Conservation (phyloP, 2,329 filamentous ascomycete species). For the Trichoderma oligosporum region DNA sequence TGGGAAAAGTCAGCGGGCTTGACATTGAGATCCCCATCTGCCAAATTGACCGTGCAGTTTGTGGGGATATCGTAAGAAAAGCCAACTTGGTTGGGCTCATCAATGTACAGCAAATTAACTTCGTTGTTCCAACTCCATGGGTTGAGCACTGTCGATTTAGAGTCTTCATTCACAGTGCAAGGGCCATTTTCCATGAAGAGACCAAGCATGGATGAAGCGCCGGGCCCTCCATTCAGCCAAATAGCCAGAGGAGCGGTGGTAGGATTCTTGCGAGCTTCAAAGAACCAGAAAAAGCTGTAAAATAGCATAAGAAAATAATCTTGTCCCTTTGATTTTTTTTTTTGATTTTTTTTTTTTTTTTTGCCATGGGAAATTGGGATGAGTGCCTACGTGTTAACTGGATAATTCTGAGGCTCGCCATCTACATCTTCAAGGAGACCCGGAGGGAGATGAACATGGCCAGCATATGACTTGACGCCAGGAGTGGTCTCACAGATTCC, state of each 20-base stretch:
- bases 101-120: conserved; percentile 53
- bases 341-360: rapidly evolving
- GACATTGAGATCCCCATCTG: conserved; percentile 50
- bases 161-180: conserved; percentile 46
- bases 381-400: conserved; percentile 44
- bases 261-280: conserved; percentile 42
- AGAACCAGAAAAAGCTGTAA: conserved; percentile 47
- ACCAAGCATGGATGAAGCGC: conserved; percentile 59
- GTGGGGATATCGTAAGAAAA: conserved; percentile 62
- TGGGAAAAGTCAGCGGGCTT: conserved; percentile 36
- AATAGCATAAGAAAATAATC: neutral
- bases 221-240: conserved; percentile 65
- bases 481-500: conserved; percentile 53
- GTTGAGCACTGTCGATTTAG: conserved; percentile 50
- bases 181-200: conserved; percentile 59
- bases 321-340: too few species aligned
- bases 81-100: conserved; percentile 63
- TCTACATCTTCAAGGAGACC: conserved; percentile 32
- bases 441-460: conserved; percentile 57
- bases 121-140: conserved; percentile 62
- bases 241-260: conserved; percentile 48
- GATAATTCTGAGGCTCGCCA: conserved; percentile 46
- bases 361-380: neutral
- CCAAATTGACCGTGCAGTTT: conserved; percentile 56
- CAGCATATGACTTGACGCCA: conserved; percentile 62